A percentile compares a stretch with the other conserved stretches of the same genome.
Conservation (phyloP, 2,329 filamentous ascomycete genomes). For the Monosporascus sp. region DNA sequence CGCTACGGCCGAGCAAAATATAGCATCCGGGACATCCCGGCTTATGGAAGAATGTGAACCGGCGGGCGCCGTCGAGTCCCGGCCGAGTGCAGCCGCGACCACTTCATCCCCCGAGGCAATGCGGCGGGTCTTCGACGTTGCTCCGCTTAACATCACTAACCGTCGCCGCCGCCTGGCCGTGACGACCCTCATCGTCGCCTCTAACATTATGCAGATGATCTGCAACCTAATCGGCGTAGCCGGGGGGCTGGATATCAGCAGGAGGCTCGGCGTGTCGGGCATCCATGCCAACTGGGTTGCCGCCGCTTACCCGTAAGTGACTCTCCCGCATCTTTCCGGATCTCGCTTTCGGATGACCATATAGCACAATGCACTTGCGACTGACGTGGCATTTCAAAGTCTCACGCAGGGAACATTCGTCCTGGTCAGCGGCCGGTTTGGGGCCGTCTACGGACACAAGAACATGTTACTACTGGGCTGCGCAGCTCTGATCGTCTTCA, state of each 20-base stretch:
- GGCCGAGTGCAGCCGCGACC: background rate
- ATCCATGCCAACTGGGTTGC: conserved; percentile 35
- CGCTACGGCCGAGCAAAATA: background rate
- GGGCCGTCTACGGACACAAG: conserved; percentile 49
- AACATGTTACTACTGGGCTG: conserved; percentile 40
- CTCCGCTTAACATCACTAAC: conserved; percentile 11
- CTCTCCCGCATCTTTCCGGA: background rate
- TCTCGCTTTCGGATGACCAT: background rate
- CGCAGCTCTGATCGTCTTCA: conserved; percentile 36
- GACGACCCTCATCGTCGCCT: conserved; percentile 9
- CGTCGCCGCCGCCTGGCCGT: conserved; percentile 7
- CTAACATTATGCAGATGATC: conserved; percentile 21
- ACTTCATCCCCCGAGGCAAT: conserved; percentile 5
- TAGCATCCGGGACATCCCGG: background rate
- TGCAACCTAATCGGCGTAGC: conserved; percentile 26
- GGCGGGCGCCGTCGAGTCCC: background rate
- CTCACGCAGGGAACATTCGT: conserved; percentile 50
- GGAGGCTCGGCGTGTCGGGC: conserved; percentile 22
- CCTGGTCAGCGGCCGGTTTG: conserved; percentile 45
- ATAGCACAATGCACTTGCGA: background rate
- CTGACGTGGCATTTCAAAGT: conserved; percentile 17
- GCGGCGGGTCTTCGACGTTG: conserved; percentile 13
- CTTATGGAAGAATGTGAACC: background rate
- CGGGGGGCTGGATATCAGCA: conserved; percentile 24
- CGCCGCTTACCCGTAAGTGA: conserved; percentile 32